phyloP scores from a whole-genome alignment of 768 basidiomycete genomes.

The Udeniomyces megalosporus region DNA sequence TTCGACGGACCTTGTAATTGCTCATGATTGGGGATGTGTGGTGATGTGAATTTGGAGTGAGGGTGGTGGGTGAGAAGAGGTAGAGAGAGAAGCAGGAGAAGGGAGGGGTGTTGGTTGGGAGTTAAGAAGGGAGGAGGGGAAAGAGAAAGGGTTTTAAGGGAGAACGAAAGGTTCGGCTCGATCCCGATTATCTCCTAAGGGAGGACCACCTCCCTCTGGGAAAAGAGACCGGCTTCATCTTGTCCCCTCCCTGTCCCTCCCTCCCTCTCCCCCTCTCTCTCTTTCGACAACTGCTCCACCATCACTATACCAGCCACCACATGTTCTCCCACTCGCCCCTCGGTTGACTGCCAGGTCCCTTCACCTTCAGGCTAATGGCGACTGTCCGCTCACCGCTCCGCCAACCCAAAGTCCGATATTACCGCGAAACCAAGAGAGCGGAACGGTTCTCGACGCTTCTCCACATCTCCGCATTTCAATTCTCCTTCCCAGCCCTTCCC shows the following conservation, averaged over 20 bases:
- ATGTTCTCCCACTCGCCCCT: no score
- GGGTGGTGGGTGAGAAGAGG: background rate
- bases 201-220: background rate
- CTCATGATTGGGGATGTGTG: no score
- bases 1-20: background rate
- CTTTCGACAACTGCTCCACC: background rate
- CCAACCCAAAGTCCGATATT: no score
- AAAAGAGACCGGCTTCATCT: background rate
- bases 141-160: background rate
- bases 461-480: no score
- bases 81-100: background rate
- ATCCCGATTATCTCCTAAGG: background rate
- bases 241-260: slow-evolving; percentile 21
- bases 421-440: no score
- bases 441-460: no score
- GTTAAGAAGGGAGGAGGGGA: background rate
- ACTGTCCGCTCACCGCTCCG: no score
- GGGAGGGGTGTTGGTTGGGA: background rate
- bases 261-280: background rate
- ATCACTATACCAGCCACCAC: no score
- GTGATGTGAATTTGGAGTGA: no score
- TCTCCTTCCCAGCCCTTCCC: no score
- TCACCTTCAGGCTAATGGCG: no score
- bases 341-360: no score
- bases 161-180: background rate